Percentiles rank a stretch among this genome's conserved stretches.
Evolutionary conservation across 2,329 filamentous ascomycete genomes (phyloP).

Genomic region (Penicillium oxalicum): DNA sequence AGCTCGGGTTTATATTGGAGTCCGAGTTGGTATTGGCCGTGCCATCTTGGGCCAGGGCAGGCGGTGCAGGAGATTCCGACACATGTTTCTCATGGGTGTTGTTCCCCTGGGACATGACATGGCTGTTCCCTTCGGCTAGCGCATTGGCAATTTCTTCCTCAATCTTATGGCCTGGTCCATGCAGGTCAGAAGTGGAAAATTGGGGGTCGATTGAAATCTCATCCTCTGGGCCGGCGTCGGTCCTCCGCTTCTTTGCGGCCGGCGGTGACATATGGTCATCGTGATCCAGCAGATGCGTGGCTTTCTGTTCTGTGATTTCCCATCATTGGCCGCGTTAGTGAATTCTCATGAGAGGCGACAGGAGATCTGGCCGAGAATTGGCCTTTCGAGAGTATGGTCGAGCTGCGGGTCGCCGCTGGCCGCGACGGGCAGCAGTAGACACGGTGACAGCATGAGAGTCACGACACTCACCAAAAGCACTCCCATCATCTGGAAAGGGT

Average conservation of each 20-base stretch:
- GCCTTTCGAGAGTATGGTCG: not conserved
- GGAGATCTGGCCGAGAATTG: not conserved
- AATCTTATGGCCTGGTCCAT: slow-evolving; percentile 28
- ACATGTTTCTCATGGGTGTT: slow-evolving; percentile 17
- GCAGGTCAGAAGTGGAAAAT: slow-evolving; percentile 18
- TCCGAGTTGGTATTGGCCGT: not conserved
- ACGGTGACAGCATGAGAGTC: slow-evolving; percentile 2
- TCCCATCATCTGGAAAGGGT: slow-evolving; percentile 23
- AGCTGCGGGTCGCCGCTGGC: not conserved
- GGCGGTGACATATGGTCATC: slow-evolving; percentile 29
- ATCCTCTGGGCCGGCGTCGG: slow-evolving; percentile 25
- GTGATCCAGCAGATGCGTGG: slow-evolving; percentile 28
- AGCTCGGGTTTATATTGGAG: not conserved
- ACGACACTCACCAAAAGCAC: slow-evolving; percentile 31
- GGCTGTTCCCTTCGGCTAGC: slow-evolving; percentile 26
- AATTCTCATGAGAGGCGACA: not conserved
- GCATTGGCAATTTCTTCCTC: slow-evolving; percentile 35
- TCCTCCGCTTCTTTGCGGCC: slow-evolving; percentile 38
- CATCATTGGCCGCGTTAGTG: not conserved
- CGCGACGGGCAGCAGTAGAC: not conserved
- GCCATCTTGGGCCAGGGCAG: slow-evolving; percentile 13
- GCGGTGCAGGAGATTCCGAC: slow-evolving; percentile 11
- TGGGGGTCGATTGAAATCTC: slow-evolving; percentile 17
- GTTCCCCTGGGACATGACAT: slow-evolving; percentile 22
- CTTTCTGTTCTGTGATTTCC: slow-evolving; percentile 23